A percentile compares a stretch with the other conserved stretches of the same genome.
Conservation (phyloP, 495 filamentous ascomycete genomes). For the Cercophora sp. region DNA sequence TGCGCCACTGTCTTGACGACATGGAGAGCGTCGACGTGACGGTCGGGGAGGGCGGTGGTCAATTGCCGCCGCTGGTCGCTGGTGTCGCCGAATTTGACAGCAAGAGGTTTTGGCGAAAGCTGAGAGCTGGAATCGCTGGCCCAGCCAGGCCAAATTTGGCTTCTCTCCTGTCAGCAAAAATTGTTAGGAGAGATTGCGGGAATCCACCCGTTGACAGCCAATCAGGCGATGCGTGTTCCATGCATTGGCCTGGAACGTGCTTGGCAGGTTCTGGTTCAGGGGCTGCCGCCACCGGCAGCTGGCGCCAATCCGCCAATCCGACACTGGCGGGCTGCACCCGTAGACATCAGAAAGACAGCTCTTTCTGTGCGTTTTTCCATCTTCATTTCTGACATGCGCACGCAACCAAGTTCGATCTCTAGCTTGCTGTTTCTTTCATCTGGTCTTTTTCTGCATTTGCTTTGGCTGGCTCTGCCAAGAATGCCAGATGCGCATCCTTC, state of each 20-base stretch:
- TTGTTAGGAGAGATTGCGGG: slow-evolving; percentile 13
- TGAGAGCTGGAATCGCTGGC: neutral
- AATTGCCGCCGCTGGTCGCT: slow-evolving; percentile 5
- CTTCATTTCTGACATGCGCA: too few relatives aligned
- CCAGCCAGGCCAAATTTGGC: slow-evolving; percentile 1
- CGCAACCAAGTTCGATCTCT: too few relatives aligned
- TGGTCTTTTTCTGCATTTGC: too few relatives aligned
- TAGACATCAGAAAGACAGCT: too few relatives aligned
- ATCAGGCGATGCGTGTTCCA: slow-evolving; percentile 3
- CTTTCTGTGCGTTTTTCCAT: too few relatives aligned
- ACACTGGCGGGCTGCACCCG: too few relatives aligned
- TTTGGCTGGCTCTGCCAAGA: too few relatives aligned
- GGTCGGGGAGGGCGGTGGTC: neutral
- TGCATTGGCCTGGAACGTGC: neutral
- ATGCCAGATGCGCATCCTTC: too few relatives aligned
- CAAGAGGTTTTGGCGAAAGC: neutral
- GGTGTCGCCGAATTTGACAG: neutral
- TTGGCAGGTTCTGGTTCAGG: neutral
- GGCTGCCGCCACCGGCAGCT: neutral
- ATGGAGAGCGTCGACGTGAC: slow-evolving; percentile 1
- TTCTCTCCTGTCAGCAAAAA: slow-evolving; percentile 9
- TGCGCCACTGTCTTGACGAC: neutral
- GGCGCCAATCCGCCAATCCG: too few relatives aligned
- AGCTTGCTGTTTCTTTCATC: too few relatives aligned
- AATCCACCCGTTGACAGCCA: slow-evolving; percentile 4